Evolutionary conservation across 306 rosid genomes (phyloP), one percentile per base, ranked within the genome.

Genomic region (Cicer pinnatifidum): DNA sequence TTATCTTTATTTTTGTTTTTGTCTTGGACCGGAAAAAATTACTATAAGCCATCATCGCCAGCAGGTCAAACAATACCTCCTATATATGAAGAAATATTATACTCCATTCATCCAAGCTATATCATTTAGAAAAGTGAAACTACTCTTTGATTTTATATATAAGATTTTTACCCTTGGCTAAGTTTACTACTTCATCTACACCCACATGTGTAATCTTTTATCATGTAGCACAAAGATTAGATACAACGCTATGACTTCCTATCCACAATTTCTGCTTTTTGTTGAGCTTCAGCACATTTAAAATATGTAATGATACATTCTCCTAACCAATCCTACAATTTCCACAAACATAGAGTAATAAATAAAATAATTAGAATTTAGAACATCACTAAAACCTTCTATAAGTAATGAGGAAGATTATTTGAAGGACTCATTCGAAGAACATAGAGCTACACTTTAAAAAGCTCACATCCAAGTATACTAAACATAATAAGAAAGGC

Each of bases 111-210:
- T 38, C 10, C 41, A 56, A 41, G 71, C 60, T 44, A 54, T 54
- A 67, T 44, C 68, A 67, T 44, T 44, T 56, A 35, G 9, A 4
- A 57, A 48, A 69, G n/a, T 11, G 53, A 77, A 77, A 52, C 10
- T 54, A 71, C 54, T 71, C 57, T 72, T 15, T 40, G 39, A n/a
- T 48, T 68, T 59, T 59, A 45, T 35, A 59, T 1, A 15, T 11
- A 48, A 50, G 11, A 35, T 10, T 64, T 40, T 64, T 67, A 69
- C 70, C 52, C 44, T 59, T 28, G 44, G 53, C 44, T 16, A 23
- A 37, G 73, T 65, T 65, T 45, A 48, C 64, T 72, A 40, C 58
- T 63, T 50, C 72, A 63, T 8, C 53, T 11, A 51, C 12, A 63
- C 33, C 62, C 8, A 10, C 70, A 63, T 41, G 20, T 51, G 47